A percentile compares a stretch with the other conserved stretches of the same genome.
Evolutionary conservation across 2,329 filamentous ascomycete genomes (phyloP).

Genomic region (Penicillium expansum): DNA sequence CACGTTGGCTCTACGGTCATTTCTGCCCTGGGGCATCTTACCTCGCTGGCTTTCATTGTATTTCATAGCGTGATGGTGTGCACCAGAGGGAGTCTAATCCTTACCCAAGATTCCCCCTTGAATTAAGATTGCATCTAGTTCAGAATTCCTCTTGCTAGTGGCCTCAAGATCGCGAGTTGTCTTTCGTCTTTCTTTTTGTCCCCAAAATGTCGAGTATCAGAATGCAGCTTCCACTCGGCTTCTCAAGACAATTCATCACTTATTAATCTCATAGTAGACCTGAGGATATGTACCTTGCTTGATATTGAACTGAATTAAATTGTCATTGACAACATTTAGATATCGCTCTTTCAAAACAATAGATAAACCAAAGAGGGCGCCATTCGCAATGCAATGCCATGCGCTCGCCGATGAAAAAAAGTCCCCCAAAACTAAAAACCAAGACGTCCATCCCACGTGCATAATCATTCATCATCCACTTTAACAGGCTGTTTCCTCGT

Average conservation of each 20-base stretch:
- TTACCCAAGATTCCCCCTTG: constrained; percentile 23
- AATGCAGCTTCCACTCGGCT: not conserved
- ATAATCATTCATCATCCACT: constrained; percentile 17
- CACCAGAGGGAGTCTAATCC: constrained; percentile 19
- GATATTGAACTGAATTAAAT: not conserved
- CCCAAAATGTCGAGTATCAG: not conserved
- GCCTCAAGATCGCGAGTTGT: not conserved
- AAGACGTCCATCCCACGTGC: constrained; percentile 1
- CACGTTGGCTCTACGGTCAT: not conserved
- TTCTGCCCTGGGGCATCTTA: not conserved
- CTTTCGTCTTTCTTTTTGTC: not conserved
- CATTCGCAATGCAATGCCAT: constrained; percentile 22
- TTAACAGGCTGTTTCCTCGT: constrained; percentile 34
- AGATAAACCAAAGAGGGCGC: constrained; percentile 11
- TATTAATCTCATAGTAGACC: not conserved
- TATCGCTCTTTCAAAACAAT: not conserved
- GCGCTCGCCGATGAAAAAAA: not conserved
- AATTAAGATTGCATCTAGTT: constrained; percentile 15
- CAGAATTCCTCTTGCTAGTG: not conserved
- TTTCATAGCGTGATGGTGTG: constrained; percentile 18
- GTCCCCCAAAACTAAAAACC: not conserved
- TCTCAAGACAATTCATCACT: not conserved
- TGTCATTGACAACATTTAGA: constrained; percentile 1
- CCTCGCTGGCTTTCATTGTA: constrained; percentile 2
- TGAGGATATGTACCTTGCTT: not conserved